Conservation (phyloP, 495 filamentous ascomycete genomes). For the Neurospora sp. region DNA sequence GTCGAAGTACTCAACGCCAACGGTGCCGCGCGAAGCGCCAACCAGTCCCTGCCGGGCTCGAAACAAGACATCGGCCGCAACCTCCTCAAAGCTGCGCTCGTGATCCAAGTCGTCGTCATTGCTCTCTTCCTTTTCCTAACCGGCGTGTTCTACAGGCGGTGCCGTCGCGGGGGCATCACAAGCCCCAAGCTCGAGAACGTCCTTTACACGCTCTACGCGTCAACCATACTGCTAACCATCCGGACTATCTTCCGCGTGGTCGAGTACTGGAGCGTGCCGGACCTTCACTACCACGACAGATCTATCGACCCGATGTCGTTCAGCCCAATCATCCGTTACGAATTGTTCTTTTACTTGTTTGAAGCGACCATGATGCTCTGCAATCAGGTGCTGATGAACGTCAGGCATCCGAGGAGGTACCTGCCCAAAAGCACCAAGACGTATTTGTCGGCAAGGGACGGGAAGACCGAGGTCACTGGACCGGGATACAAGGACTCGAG, state of each 20-base stretch:
- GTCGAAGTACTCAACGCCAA: conserved; percentile 60
- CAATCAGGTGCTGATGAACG: conserved; percentile 53
- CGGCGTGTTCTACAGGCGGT: conserved; percentile 49
- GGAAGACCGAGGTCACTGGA: conserved; percentile 53
- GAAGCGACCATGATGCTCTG: conserved; percentile 54
- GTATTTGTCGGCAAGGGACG: conserved; percentile 51
- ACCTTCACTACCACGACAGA: conserved; percentile 17
- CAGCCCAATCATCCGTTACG: conserved; percentile 50
- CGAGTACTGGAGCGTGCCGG: conserved; percentile 45
- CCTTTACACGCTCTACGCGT: conserved; percentile 52
- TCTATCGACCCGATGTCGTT: conserved; percentile 22
- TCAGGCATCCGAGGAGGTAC: conserved; percentile 50
- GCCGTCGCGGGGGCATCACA: conserved; percentile 40
- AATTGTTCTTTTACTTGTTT: conserved; percentile 68
- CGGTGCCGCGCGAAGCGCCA: conserved; percentile 53
- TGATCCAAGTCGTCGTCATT: conserved; percentile 60
- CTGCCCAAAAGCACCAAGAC: conserved; percentile 54
- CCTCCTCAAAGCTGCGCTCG: conserved; percentile 55
- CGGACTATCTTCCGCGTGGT: conserved; percentile 60
- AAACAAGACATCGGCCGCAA: conserved; percentile 44
- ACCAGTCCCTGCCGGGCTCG: conserved; percentile 32
- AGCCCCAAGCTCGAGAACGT: conserved; percentile 46
- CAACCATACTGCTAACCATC: conserved; percentile 47
- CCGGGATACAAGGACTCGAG: conserved; percentile 52
- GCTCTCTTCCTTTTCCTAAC: conserved; percentile 49